Evolutionary conservation across 2,329 filamentous ascomycete genomes (phyloP), one percentile per base, ranked within the genome.

Genomic region (Calonectria pseudoturangicola): DNA sequence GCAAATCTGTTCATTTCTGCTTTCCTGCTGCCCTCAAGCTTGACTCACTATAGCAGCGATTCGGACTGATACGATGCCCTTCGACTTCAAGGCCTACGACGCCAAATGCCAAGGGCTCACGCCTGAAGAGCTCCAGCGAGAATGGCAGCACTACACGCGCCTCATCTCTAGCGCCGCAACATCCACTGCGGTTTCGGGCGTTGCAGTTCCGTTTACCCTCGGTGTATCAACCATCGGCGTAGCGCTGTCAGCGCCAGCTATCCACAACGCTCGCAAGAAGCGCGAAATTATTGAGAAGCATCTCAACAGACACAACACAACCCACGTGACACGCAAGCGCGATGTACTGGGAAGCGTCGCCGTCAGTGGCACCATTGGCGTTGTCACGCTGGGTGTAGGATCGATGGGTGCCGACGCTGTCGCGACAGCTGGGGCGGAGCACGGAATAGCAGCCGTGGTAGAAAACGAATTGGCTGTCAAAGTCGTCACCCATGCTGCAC

Each of bases 121-220:
- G 2, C 76, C 82, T 3, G 83, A 85, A 39, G 81, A 84, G 39
- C 82, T 86, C 15, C 84, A 86, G 54, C 77, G 80, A 21, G 84
- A 85, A 74, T 86, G 85, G 85, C 81, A 86, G 68, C 85, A 86
- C 74, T 86, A 86, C 56, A 85, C 85, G 5, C 82, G 85, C 18
- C 82, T 85, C 3, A 81, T 86, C 9, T 80, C 85, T 0, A 82
- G 84, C 15, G 84, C 83, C 43, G 84, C 85, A 6, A 86, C 85
- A 0, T 84, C 80, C 6, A 85, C 84, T n/a, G 83, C 83, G 0
- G 81, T 85, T 4, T 84, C 83, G 2, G 83, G 85, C 0, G 69
- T 84, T 3, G 84, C 85, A 16, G 77, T 85, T 1, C 85, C 84
- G 7, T 68, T 85, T 15, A 86, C 85, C 0, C 78, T 81, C 2